phyloP scores from a whole-genome alignment of 2,329 filamentous ascomycete genomes.

The Xylaria sp. region DNA sequence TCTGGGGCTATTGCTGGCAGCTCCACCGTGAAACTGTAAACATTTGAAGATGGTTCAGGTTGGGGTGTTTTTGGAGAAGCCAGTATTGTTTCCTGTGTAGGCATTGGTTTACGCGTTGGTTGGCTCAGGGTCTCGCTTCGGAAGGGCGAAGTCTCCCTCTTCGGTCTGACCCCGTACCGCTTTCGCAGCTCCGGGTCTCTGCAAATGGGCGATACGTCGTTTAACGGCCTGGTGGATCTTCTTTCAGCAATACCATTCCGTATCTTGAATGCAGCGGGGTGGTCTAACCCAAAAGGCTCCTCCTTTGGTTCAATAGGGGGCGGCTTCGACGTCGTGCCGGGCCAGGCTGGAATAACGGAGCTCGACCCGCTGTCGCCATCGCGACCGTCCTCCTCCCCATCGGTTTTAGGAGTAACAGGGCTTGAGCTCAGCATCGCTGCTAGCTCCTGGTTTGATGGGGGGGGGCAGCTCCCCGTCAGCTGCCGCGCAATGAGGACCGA shows the following conservation, averaged over 20 bases:
- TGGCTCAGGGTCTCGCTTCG: background rate
- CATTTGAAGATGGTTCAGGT: background rate
- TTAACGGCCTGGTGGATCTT: constrained; percentile 8
- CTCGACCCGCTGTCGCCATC: constrained; percentile 1
- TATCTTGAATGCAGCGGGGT: constrained; percentile 6
- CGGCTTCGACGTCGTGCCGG: background rate
- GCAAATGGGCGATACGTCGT: background rate
- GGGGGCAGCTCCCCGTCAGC: constrained; percentile 17
- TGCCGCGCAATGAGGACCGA: constrained; percentile 28
- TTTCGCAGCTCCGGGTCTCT: too few relatives aligned
- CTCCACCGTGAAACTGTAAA: constrained; percentile 17
- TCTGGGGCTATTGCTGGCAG: constrained; percentile 16
- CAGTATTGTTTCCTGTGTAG: background rate
- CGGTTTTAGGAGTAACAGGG: constrained; percentile 7
- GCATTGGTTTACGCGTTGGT: background rate
- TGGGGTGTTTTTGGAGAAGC: background rate
- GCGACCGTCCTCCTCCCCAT: background rate
- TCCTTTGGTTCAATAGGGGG: background rate
- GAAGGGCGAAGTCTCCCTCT: background rate
- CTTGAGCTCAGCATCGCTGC: constrained; percentile 29
- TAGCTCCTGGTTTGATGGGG: constrained; percentile 30
- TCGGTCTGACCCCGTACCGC: background rate
- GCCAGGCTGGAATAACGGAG: constrained; percentile 11
- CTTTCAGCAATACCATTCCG: constrained; percentile 7
- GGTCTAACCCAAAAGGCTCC: background rate